Evolutionary conservation across 768 basidiomycete genomes (phyloP), one percentile per base, ranked within the genome.

Genomic region (Lactarius hatsudake): DNA sequence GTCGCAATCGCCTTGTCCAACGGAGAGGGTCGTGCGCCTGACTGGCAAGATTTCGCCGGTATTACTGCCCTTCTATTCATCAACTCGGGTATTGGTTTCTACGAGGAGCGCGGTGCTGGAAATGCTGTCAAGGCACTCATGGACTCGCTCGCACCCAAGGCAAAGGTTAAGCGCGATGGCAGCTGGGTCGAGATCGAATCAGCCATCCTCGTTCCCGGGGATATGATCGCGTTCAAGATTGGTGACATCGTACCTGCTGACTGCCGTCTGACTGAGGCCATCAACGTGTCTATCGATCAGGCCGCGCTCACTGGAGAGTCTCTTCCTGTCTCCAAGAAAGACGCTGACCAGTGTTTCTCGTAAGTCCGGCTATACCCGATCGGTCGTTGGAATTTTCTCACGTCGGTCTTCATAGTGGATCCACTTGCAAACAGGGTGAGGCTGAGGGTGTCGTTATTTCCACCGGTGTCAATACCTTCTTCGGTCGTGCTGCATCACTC

Each of bases 51-150:
- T 82, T 98, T 98, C 80, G 85, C 91, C 79, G 96, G 96, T 86
- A 98, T 98, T 81, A 79, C 97, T 73, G 81, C 93, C 59, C 86
- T 98, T 7, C 80, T 98, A 36, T 84, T 98, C 80, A 83, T 94
- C 87, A 98, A 98, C 86, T 97, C 96, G 3, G 81, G 87, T 53
- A 98, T 98, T 74, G 96, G 96, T 84, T 98, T 96, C 86, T 95
- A 96, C 81, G 96, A 98, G 78, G 96, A 98, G 79, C 86, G 88
- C 63, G 94, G 94, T 73, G 96, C 96, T 53, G 96, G 96, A 79
- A 98, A 98, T 79, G 96, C 96, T 32, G 96, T 98, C 82, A 97
- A 96, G 81, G 96, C 96, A 4, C 90, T 98, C 68, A 98, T 98
- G 96, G 96, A 98, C 76, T 97, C 96, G 1, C 91, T 98, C 68